Evolutionary conservation across 352 stramenopile genomes (phyloP).

Genomic region (Phytophthora vignae): DNA sequence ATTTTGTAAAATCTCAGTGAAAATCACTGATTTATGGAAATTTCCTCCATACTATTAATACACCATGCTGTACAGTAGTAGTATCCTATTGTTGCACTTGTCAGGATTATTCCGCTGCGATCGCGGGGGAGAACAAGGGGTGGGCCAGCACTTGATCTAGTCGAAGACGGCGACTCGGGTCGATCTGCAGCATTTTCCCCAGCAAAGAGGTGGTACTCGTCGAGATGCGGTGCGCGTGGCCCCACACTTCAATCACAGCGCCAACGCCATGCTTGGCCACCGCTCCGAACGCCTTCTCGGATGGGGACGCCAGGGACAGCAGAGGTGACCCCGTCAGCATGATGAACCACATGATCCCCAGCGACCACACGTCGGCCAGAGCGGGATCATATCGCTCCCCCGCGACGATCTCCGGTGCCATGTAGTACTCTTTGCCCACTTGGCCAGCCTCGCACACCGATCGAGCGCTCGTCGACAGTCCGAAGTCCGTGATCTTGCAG

Average conservation of each 20-base stretch:
- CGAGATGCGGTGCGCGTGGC: slow-evolving; percentile 21
- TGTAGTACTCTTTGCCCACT: slow-evolving; percentile 73
- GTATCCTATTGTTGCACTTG: too few relatives aligned
- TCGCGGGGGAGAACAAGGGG: background rate
- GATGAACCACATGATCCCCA: slow-evolving; percentile 75
- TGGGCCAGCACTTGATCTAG: slow-evolving; percentile 24
- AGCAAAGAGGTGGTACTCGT: slow-evolving; percentile 28
- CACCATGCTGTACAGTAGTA: too few relatives aligned
- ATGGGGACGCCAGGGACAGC: slow-evolving; percentile 39
- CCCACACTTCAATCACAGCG: slow-evolving; percentile 46
- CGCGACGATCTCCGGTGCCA: slow-evolving; percentile 65
- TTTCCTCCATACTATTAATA: too few relatives aligned
- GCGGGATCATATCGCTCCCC: slow-evolving; percentile 50
- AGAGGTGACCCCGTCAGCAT: slow-evolving; percentile 68
- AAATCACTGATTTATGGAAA: too few relatives aligned
- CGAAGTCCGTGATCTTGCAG: slow-evolving; percentile 59
- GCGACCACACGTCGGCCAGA: slow-evolving; percentile 78
- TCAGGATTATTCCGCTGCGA: background rate
- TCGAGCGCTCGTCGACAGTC: slow-evolving; percentile 37
- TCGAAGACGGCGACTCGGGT: slow-evolving; percentile 26
- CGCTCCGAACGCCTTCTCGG: slow-evolving; percentile 48
- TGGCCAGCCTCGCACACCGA: slow-evolving; percentile 30
- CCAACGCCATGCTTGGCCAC: slow-evolving; percentile 33
- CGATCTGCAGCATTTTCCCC: slow-evolving; percentile 43
- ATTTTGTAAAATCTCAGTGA: too few relatives aligned